A percentile compares a stretch with the other conserved stretches of the same genome.
These are phyloP conservation scores for Silybum marianum DNA, from an alignment of 129 eudicot species.

Conservation along the genomic window DNA sequence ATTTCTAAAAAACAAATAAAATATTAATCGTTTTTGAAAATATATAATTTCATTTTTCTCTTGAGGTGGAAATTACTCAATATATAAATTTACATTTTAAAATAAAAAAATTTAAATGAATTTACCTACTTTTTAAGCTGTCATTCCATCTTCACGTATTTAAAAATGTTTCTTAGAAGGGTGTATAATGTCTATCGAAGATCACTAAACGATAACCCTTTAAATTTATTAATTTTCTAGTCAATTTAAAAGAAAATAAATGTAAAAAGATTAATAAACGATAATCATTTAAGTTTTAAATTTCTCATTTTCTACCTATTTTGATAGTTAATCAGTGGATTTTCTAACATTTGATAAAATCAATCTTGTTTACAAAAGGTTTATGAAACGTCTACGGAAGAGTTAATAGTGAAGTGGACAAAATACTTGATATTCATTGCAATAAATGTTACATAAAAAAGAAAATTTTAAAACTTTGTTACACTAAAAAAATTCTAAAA, in stretches of 20 bases:
- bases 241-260: neutral
- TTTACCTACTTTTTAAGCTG: neutral
- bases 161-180: neutral
- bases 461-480: neutral
- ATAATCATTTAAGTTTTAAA: too few species aligned
- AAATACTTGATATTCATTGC: neutral
- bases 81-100: neutral
- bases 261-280: neutral
- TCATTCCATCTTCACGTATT: neutral
- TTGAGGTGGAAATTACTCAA: neutral
- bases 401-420: neutral
- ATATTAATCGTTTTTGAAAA: neutral
- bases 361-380: neutral
- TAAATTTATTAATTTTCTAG: neutral
- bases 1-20: neutral
- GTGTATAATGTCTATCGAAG: neutral
- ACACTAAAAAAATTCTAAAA: neutral
- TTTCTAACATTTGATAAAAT: neutral
- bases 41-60: neutral
- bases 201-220: neutral
- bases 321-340: neutral
- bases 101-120: neutral
- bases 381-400: neutral
- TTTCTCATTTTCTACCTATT: neutral
- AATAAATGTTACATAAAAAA: neutral